Base-by-base conservation (phyloP, 176 grass and related monocot genomes). In the Eleusine indica region DNA sequence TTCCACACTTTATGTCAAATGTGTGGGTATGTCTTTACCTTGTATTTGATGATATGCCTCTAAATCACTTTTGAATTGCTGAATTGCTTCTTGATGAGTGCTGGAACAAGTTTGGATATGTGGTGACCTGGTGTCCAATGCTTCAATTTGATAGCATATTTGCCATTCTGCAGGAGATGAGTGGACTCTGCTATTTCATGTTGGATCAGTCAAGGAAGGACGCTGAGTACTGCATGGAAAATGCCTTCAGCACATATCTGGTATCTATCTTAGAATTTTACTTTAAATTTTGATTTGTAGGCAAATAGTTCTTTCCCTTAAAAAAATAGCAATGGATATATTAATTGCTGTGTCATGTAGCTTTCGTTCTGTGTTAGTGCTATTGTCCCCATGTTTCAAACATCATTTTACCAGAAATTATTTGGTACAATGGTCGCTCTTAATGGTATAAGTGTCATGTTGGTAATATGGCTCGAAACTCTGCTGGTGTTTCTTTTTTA, bases 121-220 rank as follows among this genome's bases (percentile, higher is more conserved):
- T 85, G 61, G 69, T 85, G 70, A 25, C 9, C 25, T 40, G 3
- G 13, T 82, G 21, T 44, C 40, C 53, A 73, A 78, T 25, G n/a
- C 56, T 16, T 52, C 56, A 68, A 73, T 37, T 67, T 73, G 57
- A 71, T 86, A 68, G 46, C 83, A 81, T 71, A 77, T 74, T 39
- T 83, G 54, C 25, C 68, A 77, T 73, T 85, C 85, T 89, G 69
- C 88, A 99, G 96, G 96, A 99, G 86, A 96, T 96, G 96, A 96
- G 85, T 81, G 96, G 83, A 43, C 93, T 99, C 76, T 95, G 89
- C 60, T 99, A 85, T 83, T 99, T 96, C 90, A 96, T 99, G 89
- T 82, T 99, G 83, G 96, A 99, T 88, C 93, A 99, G 68, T 99
- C 93, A 70, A 96, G 93, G 89, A 99, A 99, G 81, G 96, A 96